Percentiles rank a stretch among this genome's conserved stretches.
Evolutionary conservation across 169 alveolate species (phyloP).

Genomic region (Babesia bovis): DNA sequence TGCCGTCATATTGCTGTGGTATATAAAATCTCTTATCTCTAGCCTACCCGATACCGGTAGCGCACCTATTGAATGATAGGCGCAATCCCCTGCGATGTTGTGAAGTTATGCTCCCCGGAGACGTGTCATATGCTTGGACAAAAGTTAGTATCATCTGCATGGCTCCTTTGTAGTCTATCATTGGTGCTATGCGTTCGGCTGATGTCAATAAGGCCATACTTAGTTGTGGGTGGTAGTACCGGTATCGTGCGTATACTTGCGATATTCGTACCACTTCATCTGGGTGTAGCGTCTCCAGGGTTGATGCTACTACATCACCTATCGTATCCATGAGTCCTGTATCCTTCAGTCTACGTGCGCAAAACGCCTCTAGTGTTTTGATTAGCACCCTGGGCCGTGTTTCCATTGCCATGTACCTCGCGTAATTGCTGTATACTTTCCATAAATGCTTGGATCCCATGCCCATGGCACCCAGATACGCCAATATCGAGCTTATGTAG

Average conservation of each 20-base stretch:
- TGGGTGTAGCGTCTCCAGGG: conserved; percentile 11
- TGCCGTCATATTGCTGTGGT: not conserved
- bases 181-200: conserved; percentile 5
- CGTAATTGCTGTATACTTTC: conserved; percentile 20
- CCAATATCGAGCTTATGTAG: conserved; percentile 24
- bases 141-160: conserved; percentile 36
- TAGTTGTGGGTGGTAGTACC: conserved; percentile 12
- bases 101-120: not conserved
- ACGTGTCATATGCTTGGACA: conserved; percentile 2
- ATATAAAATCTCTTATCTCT: no score
- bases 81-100: conserved; percentile 29
- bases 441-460: conserved; percentile 25
- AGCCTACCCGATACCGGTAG: conserved; percentile 31
- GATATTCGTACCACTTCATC: conserved; percentile 13
- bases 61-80: conserved; percentile 18
- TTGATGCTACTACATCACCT: not conserved
- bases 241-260: not conserved
- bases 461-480: conserved; percentile 41
- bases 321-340: not conserved
- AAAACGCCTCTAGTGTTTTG: conserved; percentile 17
- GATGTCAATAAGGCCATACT: not conserved
- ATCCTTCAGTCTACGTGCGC: not conserved
- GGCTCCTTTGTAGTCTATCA: conserved; percentile 13
- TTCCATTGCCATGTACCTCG: not conserved
- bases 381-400: conserved; percentile 8